Evolutionary conservation across 1,284 basidiomycete genomes (phyloP).

Genomic region (Cutaneotrichosporon mucoides): DNA sequence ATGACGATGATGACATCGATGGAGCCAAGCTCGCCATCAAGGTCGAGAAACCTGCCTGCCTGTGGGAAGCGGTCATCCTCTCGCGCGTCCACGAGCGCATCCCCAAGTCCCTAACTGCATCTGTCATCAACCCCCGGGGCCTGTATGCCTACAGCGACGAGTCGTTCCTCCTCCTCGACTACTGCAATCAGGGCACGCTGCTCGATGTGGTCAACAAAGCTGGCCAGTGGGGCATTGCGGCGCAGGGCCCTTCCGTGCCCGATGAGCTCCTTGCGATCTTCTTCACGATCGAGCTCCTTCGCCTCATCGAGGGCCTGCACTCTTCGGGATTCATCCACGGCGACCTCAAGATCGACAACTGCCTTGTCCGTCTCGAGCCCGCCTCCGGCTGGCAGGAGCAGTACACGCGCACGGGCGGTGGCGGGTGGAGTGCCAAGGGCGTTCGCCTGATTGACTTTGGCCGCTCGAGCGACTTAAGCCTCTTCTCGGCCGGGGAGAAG

Average conservation of each 20-base stretch:
- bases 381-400: conserved; percentile 67
- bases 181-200: conserved; percentile 86
- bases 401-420: conserved; percentile 70
- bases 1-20: conserved; percentile 60
- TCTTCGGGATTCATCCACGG: conserved; percentile 83
- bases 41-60: conserved; percentile 78
- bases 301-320: conserved; percentile 79
- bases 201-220: conserved; percentile 90
- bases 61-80: conserved; percentile 93
- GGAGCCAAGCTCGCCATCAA: conserved; percentile 75
- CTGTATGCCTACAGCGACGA: conserved; percentile 84
- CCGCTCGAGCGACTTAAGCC: conserved; percentile 76
- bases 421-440: conserved; percentile 84
- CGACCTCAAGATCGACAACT: conserved; percentile 99
- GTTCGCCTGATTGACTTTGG: conserved; percentile 96
- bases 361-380: conserved; percentile 81
- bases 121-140: conserved; percentile 68
- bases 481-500: conserved; percentile 61
- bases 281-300: conserved; percentile 86
- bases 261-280: conserved; percentile 95
- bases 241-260: conserved; percentile 51
- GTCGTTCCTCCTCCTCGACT: conserved; percentile 82
- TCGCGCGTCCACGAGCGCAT: conserved; percentile 69
- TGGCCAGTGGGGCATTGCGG: conserved; percentile 54
- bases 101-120: conserved; percentile 56